phyloP scores from a whole-genome alignment of 768 basidiomycete species.

The Rhodotorula graminis region DNA sequence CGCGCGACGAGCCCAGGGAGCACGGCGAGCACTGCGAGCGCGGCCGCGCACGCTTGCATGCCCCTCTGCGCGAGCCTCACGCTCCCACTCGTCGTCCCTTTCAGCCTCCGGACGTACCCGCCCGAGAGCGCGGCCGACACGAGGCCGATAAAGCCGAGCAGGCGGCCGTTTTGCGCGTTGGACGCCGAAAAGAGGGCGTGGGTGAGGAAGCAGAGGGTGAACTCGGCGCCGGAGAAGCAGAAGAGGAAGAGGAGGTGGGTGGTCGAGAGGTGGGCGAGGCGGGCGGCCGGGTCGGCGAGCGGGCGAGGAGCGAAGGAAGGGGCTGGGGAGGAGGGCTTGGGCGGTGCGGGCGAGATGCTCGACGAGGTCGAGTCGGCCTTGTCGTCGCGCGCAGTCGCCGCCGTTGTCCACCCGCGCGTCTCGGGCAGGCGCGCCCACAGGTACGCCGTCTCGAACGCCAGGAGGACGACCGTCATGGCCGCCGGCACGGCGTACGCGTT shows the following conservation, averaged over 20 bases:
- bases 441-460: constrained; percentile 74
- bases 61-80: constrained; percentile 73
- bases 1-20: constrained; percentile 59
- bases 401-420: constrained; percentile 64
- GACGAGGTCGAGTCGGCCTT: not conserved
- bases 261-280: constrained; percentile 57
- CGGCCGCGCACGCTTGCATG: constrained; percentile 64
- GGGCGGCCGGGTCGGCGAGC: constrained; percentile 40
- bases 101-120: constrained; percentile 78
- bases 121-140: constrained; percentile 73
- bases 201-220: constrained; percentile 91
- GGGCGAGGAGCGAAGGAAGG: not conserved
- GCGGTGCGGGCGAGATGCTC: not conserved
- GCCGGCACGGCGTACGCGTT: constrained; percentile 94
- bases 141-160: constrained; percentile 83
- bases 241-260: constrained; percentile 82
- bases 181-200: constrained; percentile 65
- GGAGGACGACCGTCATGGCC: constrained; percentile 67
- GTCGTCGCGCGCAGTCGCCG: constrained; percentile 51
- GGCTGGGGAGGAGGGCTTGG: not conserved
- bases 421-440: constrained; percentile 74
- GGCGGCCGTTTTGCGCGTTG: constrained; percentile 64
- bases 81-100: constrained; percentile 35
- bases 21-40: constrained; percentile 65
- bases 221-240: constrained; percentile 84